Base-by-base conservation (phyloP, 169 alveolate genomes). In the Plasmodium billcollinsi region DNA sequence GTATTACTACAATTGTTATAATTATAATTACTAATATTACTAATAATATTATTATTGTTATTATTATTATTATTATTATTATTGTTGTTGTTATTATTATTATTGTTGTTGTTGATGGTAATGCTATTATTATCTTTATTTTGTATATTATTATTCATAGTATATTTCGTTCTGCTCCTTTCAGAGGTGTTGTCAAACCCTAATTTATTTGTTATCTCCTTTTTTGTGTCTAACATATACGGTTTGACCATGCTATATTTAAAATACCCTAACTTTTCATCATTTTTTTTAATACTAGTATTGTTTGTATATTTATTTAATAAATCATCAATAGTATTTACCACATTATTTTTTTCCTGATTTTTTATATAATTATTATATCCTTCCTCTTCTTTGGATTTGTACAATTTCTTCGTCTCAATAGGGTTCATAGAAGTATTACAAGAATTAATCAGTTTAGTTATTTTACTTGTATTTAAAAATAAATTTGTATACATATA, bases 321-420 rank as follows among this genome's bases (percentile, higher is more conserved):
- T 49, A 80, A 14, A 43, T 67, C 83, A 14, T 80, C 66, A 67
- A 58, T 43, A 26, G 24, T 80, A 21, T 11, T 80, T 49, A 39
- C 18, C 0, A 24, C 12, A 8, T 26, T 33, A 39, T 52, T 20
- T 21, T 67, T 45, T 20, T 67, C 83, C 11, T 62, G 43, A 47
- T 66, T 71, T 66, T 80, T 71, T 62, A n/a, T 66, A 39, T 21
- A 80, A 59, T 52, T 52, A 26, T 71, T 54, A 71, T 49, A n/a
- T 39, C 29, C 43, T 11, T 33, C n/a, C 7, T 52, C 66, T 33
- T 80, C 73, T 39, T 67, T 80, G 9, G 58, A 26, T 3, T 43
- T 50, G 14, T 45, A n/a, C 6, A 67, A 59, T 26, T 58, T 66
- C 12, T 18, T 80, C 7, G 45, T 33, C 21, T 80, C 83, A n/a